These are phyloP conservation scores for Onygenales sp. DNA, from an alignment of 2,329 filamentous ascomycete species.

Conservation along the genomic window DNA sequence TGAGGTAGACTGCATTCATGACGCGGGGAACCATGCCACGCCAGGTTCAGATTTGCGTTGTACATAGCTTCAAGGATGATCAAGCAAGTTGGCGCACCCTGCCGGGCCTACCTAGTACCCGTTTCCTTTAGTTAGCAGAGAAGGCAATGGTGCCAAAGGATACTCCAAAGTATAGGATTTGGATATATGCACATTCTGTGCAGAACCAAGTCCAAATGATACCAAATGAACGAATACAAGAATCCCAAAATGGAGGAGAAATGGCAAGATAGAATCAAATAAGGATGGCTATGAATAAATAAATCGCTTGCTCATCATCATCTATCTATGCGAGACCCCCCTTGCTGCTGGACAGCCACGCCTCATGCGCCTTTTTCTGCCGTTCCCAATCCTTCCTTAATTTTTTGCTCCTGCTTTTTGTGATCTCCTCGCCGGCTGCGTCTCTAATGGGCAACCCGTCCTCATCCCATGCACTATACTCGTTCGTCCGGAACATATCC, in stretches of 20 bases:
- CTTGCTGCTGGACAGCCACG: constrained; percentile 34
- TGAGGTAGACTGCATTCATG: no score
- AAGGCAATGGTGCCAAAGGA: no score
- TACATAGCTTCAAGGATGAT: no score
- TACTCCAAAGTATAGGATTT: no score
- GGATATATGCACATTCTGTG: no score
- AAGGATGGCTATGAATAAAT: background rate
- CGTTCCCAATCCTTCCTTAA: constrained; percentile 80
- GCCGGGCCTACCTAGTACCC: no score
- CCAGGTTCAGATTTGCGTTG: no score
- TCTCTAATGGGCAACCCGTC: constrained; percentile 72
- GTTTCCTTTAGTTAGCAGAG: no score
- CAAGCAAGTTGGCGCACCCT: no score
- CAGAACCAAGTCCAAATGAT: no score
- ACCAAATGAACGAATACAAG: no score
- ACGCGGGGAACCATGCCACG: no score
- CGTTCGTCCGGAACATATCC: constrained; percentile 49
- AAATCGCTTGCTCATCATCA: background rate
- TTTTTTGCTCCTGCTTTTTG: constrained; percentile 73
- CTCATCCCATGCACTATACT: constrained; percentile 71
- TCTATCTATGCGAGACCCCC: background rate
- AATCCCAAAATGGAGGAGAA: background rate
- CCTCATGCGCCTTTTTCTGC: constrained; percentile 77
- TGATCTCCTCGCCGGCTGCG: constrained; percentile 66
- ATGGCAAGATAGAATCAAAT: background rate